Percentiles rank a stretch among this genome's conserved stretches.
These are phyloP conservation scores for Tremella fuciformis DNA, from an alignment of 768 basidiomycete species.

Conservation along the genomic window DNA sequence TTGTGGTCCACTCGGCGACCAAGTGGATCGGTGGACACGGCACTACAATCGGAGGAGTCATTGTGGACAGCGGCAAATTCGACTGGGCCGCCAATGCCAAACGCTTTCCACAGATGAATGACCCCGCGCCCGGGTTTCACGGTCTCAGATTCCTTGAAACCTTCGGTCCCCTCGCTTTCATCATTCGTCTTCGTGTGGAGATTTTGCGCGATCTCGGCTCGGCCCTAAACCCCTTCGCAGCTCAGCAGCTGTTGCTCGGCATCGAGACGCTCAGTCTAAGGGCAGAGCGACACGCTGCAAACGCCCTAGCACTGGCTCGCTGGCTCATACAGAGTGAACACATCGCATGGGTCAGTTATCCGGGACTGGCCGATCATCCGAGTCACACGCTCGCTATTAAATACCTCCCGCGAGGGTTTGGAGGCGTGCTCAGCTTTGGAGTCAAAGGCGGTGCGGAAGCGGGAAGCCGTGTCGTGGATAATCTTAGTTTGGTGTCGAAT, in stretches of 20 bases:
- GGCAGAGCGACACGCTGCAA: constrained; percentile 67
- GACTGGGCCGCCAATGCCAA: constrained; percentile 55
- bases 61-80: constrained; percentile 75
- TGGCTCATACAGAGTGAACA: constrained; percentile 66
- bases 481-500: constrained; percentile 47
- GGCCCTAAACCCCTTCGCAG: no score
- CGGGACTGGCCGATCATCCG: constrained; percentile 64
- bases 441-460: constrained; percentile 60
- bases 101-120: no score
- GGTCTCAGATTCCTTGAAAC: no score
- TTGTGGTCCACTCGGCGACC: constrained; percentile 74
- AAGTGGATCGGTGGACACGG: constrained; percentile 71
- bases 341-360: constrained; percentile 69
- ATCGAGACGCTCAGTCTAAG: constrained; percentile 44
- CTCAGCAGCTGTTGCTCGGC: no score
- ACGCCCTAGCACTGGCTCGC: constrained; percentile 66
- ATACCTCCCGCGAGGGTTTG: constrained; percentile 55
- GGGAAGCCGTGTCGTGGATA: constrained; percentile 61
- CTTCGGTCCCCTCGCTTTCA: no score
- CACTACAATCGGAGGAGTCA: constrained; percentile 66
- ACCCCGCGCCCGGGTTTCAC: no score
- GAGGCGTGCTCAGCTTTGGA: constrained; percentile 77
- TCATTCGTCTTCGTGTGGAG: no score
- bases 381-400: constrained; percentile 61
- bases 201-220: no score